Conservation (phyloP, 257 asterid species). For the Capsicum rhomboideum region DNA sequence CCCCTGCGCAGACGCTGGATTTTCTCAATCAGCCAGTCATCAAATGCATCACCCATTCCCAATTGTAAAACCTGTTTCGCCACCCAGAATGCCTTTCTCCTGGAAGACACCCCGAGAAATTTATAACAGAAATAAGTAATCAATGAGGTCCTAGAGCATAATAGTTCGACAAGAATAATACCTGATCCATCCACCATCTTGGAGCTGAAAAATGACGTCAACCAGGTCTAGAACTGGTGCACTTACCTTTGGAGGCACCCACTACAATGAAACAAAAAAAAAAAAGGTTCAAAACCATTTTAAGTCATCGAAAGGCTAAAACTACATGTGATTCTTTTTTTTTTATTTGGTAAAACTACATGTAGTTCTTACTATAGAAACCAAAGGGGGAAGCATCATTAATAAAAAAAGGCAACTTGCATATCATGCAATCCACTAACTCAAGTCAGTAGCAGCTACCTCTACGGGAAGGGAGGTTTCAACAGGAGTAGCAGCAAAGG, state of each 20-base stretch:
- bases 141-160: neutral
- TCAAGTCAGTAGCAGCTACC: conserved; percentile 27
- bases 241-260: conserved; percentile 90
- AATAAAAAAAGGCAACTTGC: neutral
- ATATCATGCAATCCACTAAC: neutral
- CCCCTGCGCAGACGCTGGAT: conserved; percentile 82
- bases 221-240: conserved; percentile 80
- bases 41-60: conserved; percentile 99
- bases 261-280: conserved; percentile 39
- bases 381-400: neutral
- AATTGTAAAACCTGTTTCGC: conserved; percentile 93
- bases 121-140: neutral
- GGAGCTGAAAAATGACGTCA: conserved; percentile 83
- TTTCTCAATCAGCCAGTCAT: conserved; percentile 96
- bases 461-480: conserved; percentile 72
- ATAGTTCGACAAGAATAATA: conserved; percentile 6
- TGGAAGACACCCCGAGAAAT: conserved; percentile 10
- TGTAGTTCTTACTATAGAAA: neutral
- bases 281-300: conserved; percentile 13
- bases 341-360: neutral
- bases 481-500: conserved; percentile 26
- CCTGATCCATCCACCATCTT: conserved; percentile 99
- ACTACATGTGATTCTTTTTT: neutral
- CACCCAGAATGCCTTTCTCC: conserved; percentile 98
- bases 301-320: conserved; percentile 11